Evolutionary conservation across 352 stramenopile genomes (phyloP).

Genomic region (Globisporangium lucens): DNA sequence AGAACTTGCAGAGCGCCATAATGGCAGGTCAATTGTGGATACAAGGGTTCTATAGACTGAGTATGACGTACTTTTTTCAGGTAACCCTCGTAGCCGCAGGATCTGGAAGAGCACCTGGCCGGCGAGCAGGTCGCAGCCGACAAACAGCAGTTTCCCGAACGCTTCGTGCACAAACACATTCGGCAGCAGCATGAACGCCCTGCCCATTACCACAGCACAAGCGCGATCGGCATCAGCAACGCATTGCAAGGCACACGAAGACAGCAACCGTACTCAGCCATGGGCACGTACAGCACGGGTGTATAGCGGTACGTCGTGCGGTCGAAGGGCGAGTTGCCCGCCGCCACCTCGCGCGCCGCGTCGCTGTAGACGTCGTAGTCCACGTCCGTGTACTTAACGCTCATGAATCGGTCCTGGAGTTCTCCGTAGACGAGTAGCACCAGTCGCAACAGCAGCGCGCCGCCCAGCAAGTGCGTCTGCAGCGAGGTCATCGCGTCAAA

Average conservation of each 20-base stretch:
- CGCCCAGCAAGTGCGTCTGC: conserved; percentile 35
- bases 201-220: conserved; percentile 16
- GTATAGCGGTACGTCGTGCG: conserved; percentile 99
- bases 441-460: conserved; percentile 55
- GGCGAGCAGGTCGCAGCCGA: conserved; percentile 91
- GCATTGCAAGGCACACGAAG: neutral
- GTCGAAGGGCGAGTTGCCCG: conserved; percentile 91
- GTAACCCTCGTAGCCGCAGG: conserved; percentile 59
- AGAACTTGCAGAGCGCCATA: neutral
- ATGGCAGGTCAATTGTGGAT: neutral
- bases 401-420: conserved; percentile 72
- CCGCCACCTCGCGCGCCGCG: conserved; percentile 88
- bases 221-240: neutral
- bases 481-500: conserved; percentile 17
- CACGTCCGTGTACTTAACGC: conserved; percentile 97
- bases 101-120: conserved; percentile 90
- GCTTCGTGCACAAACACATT: conserved; percentile 74
- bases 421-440: conserved; percentile 68
- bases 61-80: conserved; percentile 35
- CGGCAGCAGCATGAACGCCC: conserved; percentile 66
- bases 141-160: conserved; percentile 96
- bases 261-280: neutral
- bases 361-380: conserved; percentile 99
- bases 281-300: conserved; percentile 85
- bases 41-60: neutral